Evolutionary conservation across 805 yeast species (phyloP), one percentile per base, ranked within the genome.

Genomic region (Candida ponderosae): DNA sequence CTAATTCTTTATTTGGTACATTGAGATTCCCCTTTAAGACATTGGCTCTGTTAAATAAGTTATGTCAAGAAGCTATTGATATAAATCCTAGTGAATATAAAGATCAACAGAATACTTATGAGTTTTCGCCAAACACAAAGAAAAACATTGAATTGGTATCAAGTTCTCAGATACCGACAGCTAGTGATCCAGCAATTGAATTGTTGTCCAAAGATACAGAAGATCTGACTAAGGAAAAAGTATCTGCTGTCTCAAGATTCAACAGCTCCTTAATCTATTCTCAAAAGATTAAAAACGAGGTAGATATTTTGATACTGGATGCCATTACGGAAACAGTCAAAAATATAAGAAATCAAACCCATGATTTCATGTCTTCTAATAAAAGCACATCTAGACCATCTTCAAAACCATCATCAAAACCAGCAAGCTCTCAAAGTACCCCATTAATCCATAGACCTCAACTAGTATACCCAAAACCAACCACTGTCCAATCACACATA

Each of bases 231-330:
- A 66, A 66, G 35, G 74, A 72, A 15, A 89, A 89, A 56, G 68
- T 85, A 3, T 86, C 81, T 36, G 70, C 84, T 0, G 69, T 87
- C 16, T 64, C 76, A 15, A 65, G 96, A 50, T 66, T 84, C 38
- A 79, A 85, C 13, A 82, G 88, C 42, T 74, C 86, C 3, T 65
- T 85, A 41, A 76, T 81, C 38, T 87, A 81, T 54, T 78, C 84
- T 17, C 81, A 81, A 44, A 80, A 77, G 48, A 77, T 88, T 35
- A 82, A 85, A 37, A 74, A 70, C 36, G 96, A 89, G 56, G 83
- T 87, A 4, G 93, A 87, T 51, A 68, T 60, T 17, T 62, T 78
- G 50, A 88, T 88, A 3, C 58, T 83, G 20, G 59, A 65, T 28
- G 66, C 81, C 2, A 84, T 89, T 4, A 62, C 69, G 18, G 76